phyloP scores from a whole-genome alignment of 495 filamentous ascomycete species.

The Penicillium diatomitis region DNA sequence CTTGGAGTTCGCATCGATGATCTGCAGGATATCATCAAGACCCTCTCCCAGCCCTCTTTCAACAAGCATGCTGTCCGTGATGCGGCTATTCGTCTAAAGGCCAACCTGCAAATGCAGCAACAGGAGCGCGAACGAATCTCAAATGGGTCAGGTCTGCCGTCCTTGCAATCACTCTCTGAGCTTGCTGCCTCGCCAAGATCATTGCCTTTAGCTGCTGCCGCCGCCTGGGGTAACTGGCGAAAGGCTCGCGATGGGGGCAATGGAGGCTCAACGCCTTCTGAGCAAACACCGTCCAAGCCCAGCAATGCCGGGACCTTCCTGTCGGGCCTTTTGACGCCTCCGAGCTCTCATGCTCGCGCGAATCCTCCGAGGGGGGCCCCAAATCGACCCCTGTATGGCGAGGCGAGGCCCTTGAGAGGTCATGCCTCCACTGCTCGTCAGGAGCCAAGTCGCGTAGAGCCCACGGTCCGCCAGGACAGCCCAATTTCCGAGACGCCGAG shows the following conservation, averaged over 20 bases:
- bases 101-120: constrained; percentile 95
- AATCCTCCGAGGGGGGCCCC: constrained; percentile 31
- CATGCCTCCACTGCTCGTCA: constrained; percentile 24
- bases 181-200: constrained; percentile 69
- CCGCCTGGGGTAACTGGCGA: constrained; percentile 80
- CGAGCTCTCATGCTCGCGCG: constrained; percentile 55
- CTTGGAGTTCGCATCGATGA: constrained; percentile 85
- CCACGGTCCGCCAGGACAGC: constrained; percentile 18
- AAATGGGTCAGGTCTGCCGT: constrained; percentile 33
- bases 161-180: constrained; percentile 48
- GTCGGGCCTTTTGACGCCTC: constrained; percentile 76
- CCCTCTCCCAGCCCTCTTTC: constrained; percentile 62
- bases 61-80: constrained; percentile 72
- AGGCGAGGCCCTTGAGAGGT: constrained; percentile 29
- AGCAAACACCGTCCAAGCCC: constrained; percentile 57
- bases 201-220: constrained; percentile 70
- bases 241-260: constrained; percentile 45
- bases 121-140: constrained; percentile 75
- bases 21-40: constrained; percentile 80
- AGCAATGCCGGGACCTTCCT: constrained; percentile 45
- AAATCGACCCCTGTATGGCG: constrained; percentile 41
- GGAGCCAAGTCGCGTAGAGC: constrained; percentile 6
- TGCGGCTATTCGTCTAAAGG: constrained; percentile 82
- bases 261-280: constrained; percentile 28
- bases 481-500: constrained; percentile 39